A percentile compares a stretch with the other conserved stretches of the same genome.
These are phyloP conservation scores for Diaporthe ilicicola DNA, from an alignment of 2,329 filamentous ascomycete genomes.

Conservation along the genomic window DNA sequence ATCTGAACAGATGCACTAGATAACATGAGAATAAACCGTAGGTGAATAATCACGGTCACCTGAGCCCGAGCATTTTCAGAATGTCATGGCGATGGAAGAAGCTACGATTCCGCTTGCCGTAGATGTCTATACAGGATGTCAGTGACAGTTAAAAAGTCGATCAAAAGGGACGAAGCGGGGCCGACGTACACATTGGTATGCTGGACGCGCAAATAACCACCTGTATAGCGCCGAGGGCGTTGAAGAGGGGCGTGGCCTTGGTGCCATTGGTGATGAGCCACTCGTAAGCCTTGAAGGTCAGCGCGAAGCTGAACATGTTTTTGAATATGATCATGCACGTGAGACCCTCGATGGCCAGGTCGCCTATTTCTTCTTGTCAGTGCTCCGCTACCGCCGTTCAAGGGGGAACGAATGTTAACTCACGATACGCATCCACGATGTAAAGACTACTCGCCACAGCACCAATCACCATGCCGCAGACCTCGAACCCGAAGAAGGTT, in stretches of 20 bases:
- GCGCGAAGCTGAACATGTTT: constrained; percentile 87
- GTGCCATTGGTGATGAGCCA: constrained; percentile 79
- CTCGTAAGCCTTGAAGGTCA: constrained; percentile 85
- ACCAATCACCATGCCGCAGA: constrained; percentile 91
- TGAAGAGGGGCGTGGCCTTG: constrained; percentile 64
- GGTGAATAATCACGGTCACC: constrained; percentile 23
- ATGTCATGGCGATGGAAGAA: constrained; percentile 82
- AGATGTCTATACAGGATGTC: constrained; percentile 65
- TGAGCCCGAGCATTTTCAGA: constrained; percentile 57
- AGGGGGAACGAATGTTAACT: constrained; percentile 44
- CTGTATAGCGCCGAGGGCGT: constrained; percentile 79
- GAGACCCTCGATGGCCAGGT: constrained; percentile 86
- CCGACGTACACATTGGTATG: constrained; percentile 78
- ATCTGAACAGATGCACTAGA: not conserved
- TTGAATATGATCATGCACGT: constrained; percentile 93
- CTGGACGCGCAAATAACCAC: constrained; percentile 78
- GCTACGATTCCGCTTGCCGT: constrained; percentile 78
- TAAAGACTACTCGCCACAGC: constrained; percentile 88
- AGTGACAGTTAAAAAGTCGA: not conserved
- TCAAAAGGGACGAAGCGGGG: not conserved
- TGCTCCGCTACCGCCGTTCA: constrained; percentile 28
- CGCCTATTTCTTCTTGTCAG: constrained; percentile 55
- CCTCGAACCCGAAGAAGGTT: constrained; percentile 84
- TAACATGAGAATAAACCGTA: not conserved
- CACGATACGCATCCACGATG: constrained; percentile 91